Base-by-base conservation (phyloP, 805 yeast species). In the Dipodascus albidus region DNA sequence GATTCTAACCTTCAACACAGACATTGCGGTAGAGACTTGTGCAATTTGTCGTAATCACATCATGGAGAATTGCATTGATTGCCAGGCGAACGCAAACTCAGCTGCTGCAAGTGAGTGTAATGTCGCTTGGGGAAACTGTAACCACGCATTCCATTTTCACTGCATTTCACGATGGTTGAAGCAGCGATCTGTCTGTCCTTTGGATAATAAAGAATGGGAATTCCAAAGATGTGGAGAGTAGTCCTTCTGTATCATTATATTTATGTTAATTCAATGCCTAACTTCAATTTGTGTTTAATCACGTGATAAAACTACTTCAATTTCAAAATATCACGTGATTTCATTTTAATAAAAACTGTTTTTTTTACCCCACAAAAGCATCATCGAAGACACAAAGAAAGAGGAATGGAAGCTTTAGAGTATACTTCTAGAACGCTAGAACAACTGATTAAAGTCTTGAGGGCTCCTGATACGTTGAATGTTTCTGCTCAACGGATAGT, bases 111-210 rank as follows among this genome's bases (percentile, higher is more conserved):
- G 80, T 47, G 89, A 84, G 60, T 93, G 99, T 72, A 82, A 86
- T 47, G 93, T 96, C 8, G 98, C 97, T 2, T 89, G 97, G 90
- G 99, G 99, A 50, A 78, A 80, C 49, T 93, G 99, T 71, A 90
- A 88, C 63, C 99, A 93, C 67, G 96, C 96, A n/a, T 93, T 93
- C 78, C 99, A 93, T 67, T 75, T 89, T 70, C 99, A 93, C 71
- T 93, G 99, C 70, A 93, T 93, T 60, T 81, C 88, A 50, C 80
- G 96, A 61, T 93, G 99, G 99, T 79, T 91, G 60, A 85, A 85
- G 68, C 87, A 96, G 15, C 83, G 99, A 71, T 87, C 90, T 57
- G 96, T 89, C 21, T 93, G 99, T 75, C 99, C 99, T 0, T 75
- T 93, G 66, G 98, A 91, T 71, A 90, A 86, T 70, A 82, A 86